phyloP scores from a whole-genome alignment of 2,329 filamentous ascomycete species.

The Sporothrix pseudoabietina region DNA sequence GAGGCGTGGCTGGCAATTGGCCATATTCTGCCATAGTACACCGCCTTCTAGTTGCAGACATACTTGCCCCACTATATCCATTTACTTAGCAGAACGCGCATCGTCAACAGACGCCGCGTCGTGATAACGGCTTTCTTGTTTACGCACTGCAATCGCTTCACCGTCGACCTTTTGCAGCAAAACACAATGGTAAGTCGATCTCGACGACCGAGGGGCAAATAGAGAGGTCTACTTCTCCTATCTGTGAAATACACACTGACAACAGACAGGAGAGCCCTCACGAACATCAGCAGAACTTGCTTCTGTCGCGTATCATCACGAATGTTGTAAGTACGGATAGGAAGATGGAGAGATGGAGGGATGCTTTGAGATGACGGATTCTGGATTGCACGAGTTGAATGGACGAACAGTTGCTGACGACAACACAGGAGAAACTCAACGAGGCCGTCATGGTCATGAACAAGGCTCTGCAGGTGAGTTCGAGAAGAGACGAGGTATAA shows the following conservation, averaged over 20 bases:
- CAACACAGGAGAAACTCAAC: slow-evolving; percentile 85
- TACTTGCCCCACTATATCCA: background rate
- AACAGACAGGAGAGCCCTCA: slow-evolving; percentile 80
- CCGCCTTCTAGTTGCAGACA: slow-evolving; percentile 22
- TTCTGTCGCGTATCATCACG: slow-evolving; percentile 92
- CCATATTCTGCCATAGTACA: slow-evolving; percentile 13
- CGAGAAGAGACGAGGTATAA: background rate
- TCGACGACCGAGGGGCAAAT: background rate
- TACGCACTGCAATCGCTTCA: background rate
- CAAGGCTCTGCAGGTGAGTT: slow-evolving; percentile 76
- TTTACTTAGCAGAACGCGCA: slow-evolving; percentile 21
- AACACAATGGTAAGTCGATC: slow-evolving; percentile 19
- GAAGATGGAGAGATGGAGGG: background rate
- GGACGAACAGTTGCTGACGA: background rate
- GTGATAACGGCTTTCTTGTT: background rate
- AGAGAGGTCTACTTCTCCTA: background rate
- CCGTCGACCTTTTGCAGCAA: background rate
- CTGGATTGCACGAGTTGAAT: too few species aligned
- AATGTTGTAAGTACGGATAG: slow-evolving; percentile 75
- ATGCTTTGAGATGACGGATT: background rate
- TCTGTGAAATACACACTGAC: background rate
- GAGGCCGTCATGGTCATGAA: slow-evolving; percentile 92
- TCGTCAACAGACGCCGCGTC: slow-evolving; percentile 4
- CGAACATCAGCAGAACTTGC: slow-evolving; percentile 92
- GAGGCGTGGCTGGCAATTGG: background rate